Conservation (phyloP, 208 protist species). For the Trypanosoma boissoni region DNA sequence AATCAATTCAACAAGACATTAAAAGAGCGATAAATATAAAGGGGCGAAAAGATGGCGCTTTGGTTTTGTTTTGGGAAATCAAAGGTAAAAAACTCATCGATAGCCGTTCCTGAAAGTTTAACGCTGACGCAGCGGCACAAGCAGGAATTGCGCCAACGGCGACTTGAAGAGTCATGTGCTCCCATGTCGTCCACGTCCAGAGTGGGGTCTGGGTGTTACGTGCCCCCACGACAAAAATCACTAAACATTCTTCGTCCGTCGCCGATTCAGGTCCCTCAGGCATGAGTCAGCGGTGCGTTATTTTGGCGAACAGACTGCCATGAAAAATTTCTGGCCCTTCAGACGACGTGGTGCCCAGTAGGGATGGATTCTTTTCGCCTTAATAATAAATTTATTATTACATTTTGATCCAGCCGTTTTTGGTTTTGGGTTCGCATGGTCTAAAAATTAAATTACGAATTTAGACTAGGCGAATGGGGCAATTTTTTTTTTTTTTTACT, state of each 20-base stretch:
- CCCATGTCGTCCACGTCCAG: not conserved
- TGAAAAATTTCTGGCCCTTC: no score
- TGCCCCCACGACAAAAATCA: not conserved
- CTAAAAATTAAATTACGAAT: no score
- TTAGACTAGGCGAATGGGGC: no score
- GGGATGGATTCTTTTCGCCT: no score
- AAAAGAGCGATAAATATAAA: no score
- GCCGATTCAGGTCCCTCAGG: not conserved
- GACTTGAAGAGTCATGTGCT: slow-evolving; percentile 1
- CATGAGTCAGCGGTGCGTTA: no score
- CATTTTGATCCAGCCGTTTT: no score
- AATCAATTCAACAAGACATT: no score
- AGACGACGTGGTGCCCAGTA: no score
- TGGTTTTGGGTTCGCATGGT: no score
- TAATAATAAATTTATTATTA: no score
- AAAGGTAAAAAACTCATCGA: slow-evolving; percentile 18
- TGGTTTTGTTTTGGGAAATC: not conserved
- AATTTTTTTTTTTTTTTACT: slow-evolving; percentile 9
- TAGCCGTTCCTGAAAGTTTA: slow-evolving; percentile 8
- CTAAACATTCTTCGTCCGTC: not conserved
- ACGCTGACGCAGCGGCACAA: slow-evolving; percentile 34
- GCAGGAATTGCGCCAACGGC: slow-evolving; percentile 26
- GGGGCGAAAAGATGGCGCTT: not conserved
- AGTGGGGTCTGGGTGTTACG: not conserved
- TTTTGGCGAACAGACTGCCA: no score